phyloP scores from a whole-genome alignment of 2,329 filamentous ascomycete species.

The Torrubiella hemipterigena region DNA sequence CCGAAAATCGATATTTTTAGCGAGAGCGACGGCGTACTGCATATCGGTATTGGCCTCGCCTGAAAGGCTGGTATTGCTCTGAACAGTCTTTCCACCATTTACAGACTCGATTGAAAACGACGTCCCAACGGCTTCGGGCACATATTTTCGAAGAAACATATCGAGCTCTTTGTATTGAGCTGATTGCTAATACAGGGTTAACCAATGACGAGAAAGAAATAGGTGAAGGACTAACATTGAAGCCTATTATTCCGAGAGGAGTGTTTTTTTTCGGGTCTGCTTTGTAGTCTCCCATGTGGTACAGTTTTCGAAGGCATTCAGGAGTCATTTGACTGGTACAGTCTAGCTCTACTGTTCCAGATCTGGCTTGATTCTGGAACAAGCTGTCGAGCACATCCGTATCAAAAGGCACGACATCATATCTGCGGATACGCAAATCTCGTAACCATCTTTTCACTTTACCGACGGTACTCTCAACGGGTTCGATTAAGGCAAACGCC shows the following conservation, averaged over 20 bases:
- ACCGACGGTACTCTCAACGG: too few relatives aligned
- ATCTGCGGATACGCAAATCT: too few relatives aligned
- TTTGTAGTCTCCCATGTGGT: conserved; percentile 32
- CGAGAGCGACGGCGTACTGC: conserved; percentile 21
- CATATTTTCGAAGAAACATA: conserved; percentile 41
- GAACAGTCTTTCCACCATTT: conserved; percentile 40
- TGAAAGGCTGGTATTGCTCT: conserved; percentile 21
- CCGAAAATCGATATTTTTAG: conserved; percentile 20
- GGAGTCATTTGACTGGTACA: conserved; percentile 30
- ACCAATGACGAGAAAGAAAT: background rate
- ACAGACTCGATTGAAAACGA: conserved; percentile 47
- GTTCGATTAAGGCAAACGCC: too few relatives aligned
- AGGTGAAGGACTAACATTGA: conserved; percentile 17
- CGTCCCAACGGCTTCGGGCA: conserved; percentile 34
- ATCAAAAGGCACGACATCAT: too few relatives aligned
- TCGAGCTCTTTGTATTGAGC: conserved; percentile 42
- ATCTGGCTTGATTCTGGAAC: too few relatives aligned
- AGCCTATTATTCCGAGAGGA: conserved; percentile 48
- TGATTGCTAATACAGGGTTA: conserved; percentile 25
- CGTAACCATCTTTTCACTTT: too few relatives aligned
- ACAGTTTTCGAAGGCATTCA: conserved; percentile 29
- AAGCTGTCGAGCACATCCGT: too few relatives aligned
- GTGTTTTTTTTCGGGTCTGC: conserved; percentile 47
- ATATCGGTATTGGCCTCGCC: conserved; percentile 25
- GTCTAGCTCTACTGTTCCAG: too few relatives aligned